These are phyloP conservation scores for Spergularia marina DNA, from an alignment of 148 eudicot species.

Conservation along the genomic window DNA sequence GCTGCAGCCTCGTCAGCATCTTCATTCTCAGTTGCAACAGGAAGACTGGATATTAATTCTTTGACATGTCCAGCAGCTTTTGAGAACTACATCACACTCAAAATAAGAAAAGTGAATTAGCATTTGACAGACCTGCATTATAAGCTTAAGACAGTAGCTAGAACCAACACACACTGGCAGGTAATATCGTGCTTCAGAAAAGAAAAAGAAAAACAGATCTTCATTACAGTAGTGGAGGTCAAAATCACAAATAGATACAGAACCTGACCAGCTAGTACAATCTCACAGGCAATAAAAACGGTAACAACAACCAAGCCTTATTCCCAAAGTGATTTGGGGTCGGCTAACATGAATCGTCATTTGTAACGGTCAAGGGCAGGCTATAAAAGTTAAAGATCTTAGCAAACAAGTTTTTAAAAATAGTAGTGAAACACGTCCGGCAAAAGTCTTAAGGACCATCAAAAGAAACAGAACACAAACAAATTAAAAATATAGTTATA, in stretches of 20 bases:
- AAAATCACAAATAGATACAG: not conserved
- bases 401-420: no score
- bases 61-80: constrained; percentile 73
- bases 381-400: no score
- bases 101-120: constrained; percentile 3
- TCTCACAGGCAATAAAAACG: not conserved
- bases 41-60: constrained; percentile 68
- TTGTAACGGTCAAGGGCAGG: no score
- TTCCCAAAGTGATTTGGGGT: no score
- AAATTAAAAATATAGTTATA: no score
- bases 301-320: not conserved
- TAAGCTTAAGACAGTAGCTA: not conserved
- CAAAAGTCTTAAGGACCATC: no score
- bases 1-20: constrained; percentile 84
- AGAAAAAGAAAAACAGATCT: not conserved
- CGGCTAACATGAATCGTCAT: no score
- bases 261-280: not conserved
- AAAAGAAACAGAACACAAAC: no score
- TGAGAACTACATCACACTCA: constrained; percentile 62
- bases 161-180: not conserved
- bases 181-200: no score
- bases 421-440: not conserved
- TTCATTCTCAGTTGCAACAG: constrained; percentile 71
- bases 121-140: not conserved
- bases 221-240: not conserved